A percentile compares a stretch with the other conserved stretches of the same genome.
Conservation (phyloP, 1,284 basidiomycete species). For the Ustilago loliicola region DNA sequence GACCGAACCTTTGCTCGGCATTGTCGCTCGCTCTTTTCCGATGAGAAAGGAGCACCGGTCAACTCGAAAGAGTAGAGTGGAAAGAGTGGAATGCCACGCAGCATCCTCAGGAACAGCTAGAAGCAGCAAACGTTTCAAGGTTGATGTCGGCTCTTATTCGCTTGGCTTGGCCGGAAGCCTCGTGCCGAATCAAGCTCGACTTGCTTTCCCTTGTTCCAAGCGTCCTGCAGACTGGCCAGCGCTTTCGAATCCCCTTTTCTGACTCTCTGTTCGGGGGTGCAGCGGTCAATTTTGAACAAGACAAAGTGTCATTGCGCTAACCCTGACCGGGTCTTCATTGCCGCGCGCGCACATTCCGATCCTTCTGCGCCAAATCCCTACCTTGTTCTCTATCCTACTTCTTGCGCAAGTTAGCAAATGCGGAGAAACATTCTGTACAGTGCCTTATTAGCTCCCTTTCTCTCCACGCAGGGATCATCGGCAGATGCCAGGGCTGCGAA, state of each 20-base stretch:
- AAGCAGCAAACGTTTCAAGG: neutral
- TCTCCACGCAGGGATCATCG: no score
- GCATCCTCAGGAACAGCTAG: constrained; percentile 1
- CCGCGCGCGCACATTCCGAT: neutral
- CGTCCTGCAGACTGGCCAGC: neutral
- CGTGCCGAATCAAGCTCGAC: neutral
- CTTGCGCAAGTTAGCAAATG: no score
- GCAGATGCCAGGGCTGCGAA: no score
- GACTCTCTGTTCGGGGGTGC: no score
- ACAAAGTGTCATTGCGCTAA: neutral
- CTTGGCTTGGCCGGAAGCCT: constrained; percentile 1
- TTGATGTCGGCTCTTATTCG: neutral
- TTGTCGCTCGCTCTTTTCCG: neutral
- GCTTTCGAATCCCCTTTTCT: neutral
- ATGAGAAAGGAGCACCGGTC: neutral
- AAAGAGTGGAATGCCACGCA: neutral
- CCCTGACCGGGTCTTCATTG: neutral
- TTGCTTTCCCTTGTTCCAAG: neutral
- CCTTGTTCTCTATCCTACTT: no score
- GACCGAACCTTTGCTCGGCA: neutral
- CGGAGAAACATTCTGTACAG: no score
- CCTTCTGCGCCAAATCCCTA: no score
- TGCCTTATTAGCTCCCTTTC: no score
- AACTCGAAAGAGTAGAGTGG: neutral
- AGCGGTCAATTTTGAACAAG: neutral